Conservation (phyloP, 139 green algal genomes). For the Asterochloris erici region DNA sequence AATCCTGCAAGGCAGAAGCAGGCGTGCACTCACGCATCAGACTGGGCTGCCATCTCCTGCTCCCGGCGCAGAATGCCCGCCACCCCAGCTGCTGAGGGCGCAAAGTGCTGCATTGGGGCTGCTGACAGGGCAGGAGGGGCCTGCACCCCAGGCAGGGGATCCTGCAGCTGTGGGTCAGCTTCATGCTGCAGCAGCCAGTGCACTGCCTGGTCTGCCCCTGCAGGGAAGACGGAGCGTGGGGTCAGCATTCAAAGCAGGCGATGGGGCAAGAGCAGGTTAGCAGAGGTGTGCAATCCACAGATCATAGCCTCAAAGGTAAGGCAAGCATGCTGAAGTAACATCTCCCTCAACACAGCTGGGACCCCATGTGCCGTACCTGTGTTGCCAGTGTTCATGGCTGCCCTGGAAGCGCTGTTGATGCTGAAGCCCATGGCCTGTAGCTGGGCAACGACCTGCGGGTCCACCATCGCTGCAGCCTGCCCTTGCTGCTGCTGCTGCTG, state of each 20-base stretch:
- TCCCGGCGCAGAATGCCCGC: conserved; percentile 35
- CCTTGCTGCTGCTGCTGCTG: not conserved
- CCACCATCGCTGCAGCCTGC: not conserved
- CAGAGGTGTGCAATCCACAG: not conserved
- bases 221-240: not conserved
- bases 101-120: not conserved
- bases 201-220: conserved; percentile 30
- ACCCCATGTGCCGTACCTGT: conserved; percentile 7
- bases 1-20: not conserved
- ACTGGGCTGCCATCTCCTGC: conserved; percentile 26
- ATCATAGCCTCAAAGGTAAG: not conserved
- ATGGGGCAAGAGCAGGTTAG: not conserved
- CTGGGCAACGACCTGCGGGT: conserved; percentile 17
- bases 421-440: conserved; percentile 35
- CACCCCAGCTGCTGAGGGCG: conserved; percentile 21
- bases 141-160: not conserved
- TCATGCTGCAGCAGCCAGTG: conserved; percentile 36
- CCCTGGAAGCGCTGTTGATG: conserved; percentile 10
- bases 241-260: not conserved
- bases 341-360: not conserved
- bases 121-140: not conserved
- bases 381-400: conserved; percentile 28
- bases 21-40: conserved; percentile 13
- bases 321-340: not conserved
- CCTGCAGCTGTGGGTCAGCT: not conserved